Conservation (phyloP, 2,329 filamentous ascomycete species). For the Claviceps capensis region DNA sequence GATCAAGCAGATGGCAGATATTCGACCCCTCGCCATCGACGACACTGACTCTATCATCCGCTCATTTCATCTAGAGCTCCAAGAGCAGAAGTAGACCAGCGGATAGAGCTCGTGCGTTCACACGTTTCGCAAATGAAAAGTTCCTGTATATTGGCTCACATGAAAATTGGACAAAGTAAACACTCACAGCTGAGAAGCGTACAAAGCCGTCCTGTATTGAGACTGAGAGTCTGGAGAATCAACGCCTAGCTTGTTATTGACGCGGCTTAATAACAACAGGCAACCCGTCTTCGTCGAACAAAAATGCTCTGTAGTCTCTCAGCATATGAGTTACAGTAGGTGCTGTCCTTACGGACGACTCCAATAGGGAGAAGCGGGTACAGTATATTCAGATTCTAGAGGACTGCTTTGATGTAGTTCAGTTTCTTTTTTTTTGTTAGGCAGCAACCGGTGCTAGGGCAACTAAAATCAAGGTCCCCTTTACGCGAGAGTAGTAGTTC, state of each 20-base stretch:
- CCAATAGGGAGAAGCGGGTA: no score
- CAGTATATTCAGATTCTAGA: no score
- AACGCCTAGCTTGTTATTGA: background rate
- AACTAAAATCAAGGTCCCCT: no score
- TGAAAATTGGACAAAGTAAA: background rate
- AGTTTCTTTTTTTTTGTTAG: no score
- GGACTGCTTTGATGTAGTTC: no score
- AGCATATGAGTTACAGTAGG: background rate
- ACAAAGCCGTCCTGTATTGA: no score
- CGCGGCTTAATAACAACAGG: background rate
- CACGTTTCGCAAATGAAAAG: background rate
- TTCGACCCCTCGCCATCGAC: slow-evolving; percentile 74
- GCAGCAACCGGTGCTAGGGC: no score
- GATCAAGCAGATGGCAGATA: slow-evolving; percentile 84
- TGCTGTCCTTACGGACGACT: no score
- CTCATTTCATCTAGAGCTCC: slow-evolving; percentile 47
- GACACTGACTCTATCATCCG: slow-evolving; percentile 82
- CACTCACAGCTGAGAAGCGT: no score
- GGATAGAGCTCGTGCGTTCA: background rate
- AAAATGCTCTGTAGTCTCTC: background rate
- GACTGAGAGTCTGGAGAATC: background rate
- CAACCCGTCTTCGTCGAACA: background rate
- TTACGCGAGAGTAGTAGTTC: no score
- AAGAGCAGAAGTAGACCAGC: background rate
- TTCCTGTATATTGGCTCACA: background rate